Evolutionary conservation across 2,329 filamentous ascomycete genomes (phyloP).

Genomic region (Nemania sp.): DNA sequence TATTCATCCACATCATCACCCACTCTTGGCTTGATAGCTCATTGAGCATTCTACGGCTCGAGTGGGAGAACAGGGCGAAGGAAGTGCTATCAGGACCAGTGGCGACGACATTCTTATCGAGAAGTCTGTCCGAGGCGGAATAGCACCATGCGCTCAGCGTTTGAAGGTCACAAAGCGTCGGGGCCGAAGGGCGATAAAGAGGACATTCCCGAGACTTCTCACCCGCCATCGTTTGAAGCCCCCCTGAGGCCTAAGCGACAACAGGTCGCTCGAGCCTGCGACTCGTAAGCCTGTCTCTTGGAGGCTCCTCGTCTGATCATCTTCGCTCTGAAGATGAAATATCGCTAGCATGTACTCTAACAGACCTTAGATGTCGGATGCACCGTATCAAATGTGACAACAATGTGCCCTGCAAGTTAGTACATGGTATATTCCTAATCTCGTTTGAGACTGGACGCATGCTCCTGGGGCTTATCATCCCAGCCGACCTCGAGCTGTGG

Average conservation of each 20-base stretch:
- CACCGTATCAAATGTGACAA: conserved; percentile 50
- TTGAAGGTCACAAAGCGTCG: conserved; percentile 13
- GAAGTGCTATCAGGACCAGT: not conserved
- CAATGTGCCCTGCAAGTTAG: conserved; percentile 43
- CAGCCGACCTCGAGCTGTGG: not conserved
- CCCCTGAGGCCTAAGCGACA: conserved; percentile 32
- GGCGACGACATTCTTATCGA: not conserved
- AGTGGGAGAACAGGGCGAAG: not conserved
- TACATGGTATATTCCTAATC: conserved; percentile 12
- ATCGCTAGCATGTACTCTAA: too few relatives aligned
- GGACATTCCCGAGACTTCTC: conserved; percentile 15
- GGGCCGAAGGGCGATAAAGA: conserved; percentile 16
- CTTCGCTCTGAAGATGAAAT: too few relatives aligned
- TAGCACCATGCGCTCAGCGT: conserved; percentile 19
- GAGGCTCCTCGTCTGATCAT: not conserved
- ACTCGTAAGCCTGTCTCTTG: conserved; percentile 41
- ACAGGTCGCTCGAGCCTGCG: conserved; percentile 36
- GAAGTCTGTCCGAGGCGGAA: not conserved
- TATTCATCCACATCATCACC: not conserved
- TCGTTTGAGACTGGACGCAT: not conserved
- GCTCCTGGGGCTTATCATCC: conserved; percentile 1
- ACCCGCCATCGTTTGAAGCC: conserved; percentile 26
- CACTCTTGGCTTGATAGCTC: not conserved
- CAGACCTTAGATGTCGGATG: conserved; percentile 42
- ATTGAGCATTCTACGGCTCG: not conserved